These are phyloP conservation scores for Coprinopsis strossmayeri DNA, from an alignment of 768 basidiomycete genomes.

Conservation along the genomic window DNA sequence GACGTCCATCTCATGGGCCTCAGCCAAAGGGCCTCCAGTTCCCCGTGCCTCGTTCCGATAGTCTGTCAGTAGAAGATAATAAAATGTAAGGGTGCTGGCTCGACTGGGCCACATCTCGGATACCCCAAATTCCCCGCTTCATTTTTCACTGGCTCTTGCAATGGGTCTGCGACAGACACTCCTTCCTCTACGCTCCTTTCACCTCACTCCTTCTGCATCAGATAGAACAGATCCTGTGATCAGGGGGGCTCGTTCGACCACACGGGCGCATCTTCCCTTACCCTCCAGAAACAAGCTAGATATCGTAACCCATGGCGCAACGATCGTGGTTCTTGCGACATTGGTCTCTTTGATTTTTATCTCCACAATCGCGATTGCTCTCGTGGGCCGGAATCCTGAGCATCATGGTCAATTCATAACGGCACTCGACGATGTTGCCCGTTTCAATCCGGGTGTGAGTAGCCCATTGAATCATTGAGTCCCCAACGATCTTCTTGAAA, in stretches of 20 bases:
- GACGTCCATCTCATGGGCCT: too few species aligned
- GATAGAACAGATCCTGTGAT: not conserved
- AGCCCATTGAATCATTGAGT: not conserved
- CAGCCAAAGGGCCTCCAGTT: not conserved
- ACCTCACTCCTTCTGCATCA: conserved; percentile 26
- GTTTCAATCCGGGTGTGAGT: conserved; percentile 2
- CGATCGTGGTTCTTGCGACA: conserved; percentile 29
- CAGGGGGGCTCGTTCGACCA: not conserved
- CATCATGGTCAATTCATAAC: not conserved
- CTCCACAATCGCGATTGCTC: conserved; percentile 4
- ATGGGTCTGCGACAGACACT: conserved; percentile 29
- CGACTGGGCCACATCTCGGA: not conserved
- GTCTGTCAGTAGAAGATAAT: not conserved
- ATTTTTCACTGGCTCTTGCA: conserved; percentile 23
- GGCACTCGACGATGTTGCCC: not conserved
- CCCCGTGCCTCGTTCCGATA: not conserved
- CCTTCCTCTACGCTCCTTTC: conserved; percentile 36
- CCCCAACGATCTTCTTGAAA: too few species aligned
- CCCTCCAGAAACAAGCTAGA: not conserved
- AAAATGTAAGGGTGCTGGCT: not conserved
- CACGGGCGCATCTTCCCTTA: not conserved
- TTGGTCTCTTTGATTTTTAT: conserved; percentile 17
- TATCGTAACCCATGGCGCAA: conserved; percentile 24
- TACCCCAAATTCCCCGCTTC: conserved; percentile 11
- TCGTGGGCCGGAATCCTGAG: conserved; percentile 2